Evolutionary conservation across 805 yeast genomes (phyloP).

Genomic region (Ogataea thermomethanolica): DNA sequence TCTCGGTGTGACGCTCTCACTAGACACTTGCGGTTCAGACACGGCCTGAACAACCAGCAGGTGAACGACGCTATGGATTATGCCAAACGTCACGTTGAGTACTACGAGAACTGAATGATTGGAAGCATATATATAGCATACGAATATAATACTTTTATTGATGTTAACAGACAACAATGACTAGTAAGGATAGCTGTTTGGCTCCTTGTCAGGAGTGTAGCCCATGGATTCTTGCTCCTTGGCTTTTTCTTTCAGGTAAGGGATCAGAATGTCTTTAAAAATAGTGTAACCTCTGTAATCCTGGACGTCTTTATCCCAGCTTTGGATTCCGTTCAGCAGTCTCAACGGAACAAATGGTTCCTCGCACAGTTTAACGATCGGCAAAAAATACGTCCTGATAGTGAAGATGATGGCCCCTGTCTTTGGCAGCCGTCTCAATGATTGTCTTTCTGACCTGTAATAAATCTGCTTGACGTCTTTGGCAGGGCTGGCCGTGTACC

Average conservation of each 20-base stretch:
- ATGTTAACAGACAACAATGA: not conserved
- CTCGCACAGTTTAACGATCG: conserved; percentile 48
- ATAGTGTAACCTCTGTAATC: conserved; percentile 57
- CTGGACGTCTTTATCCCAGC: conserved; percentile 59
- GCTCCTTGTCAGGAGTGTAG: conserved; percentile 37
- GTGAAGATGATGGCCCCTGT: conserved; percentile 59
- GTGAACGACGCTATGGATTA: conserved; percentile 69
- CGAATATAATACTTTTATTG: conserved; percentile 2
- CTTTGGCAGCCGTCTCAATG: conserved; percentile 56
- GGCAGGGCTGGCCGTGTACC: conserved; percentile 60
- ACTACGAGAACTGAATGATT: conserved; percentile 29
- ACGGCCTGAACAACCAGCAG: conserved; percentile 62
- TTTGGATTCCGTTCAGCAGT: conserved; percentile 52
- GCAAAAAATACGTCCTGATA: conserved; percentile 59
- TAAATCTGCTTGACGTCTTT: conserved; percentile 43
- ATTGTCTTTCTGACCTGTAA: conserved; percentile 64
- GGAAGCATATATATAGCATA: conserved; percentile 11
- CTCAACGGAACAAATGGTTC: conserved; percentile 64
- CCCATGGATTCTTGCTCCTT: conserved; percentile 47
- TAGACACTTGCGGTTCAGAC: conserved; percentile 90
- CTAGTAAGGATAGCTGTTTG: conserved; percentile 42
- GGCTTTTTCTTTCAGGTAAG: conserved; percentile 49
- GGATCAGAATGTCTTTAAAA: conserved; percentile 50
- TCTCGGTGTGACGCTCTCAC: conserved; percentile 93
- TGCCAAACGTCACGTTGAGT: conserved; percentile 78